phyloP scores from a whole-genome alignment of 345 rosid species.

The Syzygium oleosum region DNA sequence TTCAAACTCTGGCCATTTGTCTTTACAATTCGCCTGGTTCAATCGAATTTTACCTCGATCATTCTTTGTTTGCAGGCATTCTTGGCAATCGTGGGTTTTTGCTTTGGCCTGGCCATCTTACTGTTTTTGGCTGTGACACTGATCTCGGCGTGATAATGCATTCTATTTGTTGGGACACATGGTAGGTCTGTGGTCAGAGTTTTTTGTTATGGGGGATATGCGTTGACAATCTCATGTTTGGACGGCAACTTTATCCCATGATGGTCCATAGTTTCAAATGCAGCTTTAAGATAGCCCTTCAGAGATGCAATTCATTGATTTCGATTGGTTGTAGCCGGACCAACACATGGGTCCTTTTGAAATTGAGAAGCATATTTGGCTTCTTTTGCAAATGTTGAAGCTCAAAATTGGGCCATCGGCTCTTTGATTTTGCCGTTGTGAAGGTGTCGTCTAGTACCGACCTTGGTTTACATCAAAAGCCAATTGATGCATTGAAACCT shows the following conservation, averaged over 20 bases:
- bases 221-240: background rate
- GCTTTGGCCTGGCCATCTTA: constrained; percentile 67
- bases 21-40: background rate
- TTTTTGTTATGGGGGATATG: background rate
- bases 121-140: constrained; percentile 59
- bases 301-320: background rate
- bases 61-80: constrained; percentile 43
- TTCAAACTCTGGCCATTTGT: background rate
- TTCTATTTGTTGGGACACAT: background rate
- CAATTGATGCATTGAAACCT: background rate
- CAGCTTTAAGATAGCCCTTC: background rate
- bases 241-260: background rate
- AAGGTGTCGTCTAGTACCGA: background rate
- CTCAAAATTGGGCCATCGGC: background rate
- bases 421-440: background rate
- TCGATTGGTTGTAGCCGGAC: background rate
- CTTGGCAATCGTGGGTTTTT: constrained; percentile 50
- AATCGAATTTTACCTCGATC: background rate
- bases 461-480: background rate
- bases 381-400: background rate
- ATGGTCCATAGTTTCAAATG: background rate
- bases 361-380: background rate
- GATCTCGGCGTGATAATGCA: constrained; percentile 38
- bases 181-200: background rate
- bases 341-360: background rate